Base-by-base conservation (phyloP, 495 filamentous ascomycete genomes). In the Cryomyces antarcticus region DNA sequence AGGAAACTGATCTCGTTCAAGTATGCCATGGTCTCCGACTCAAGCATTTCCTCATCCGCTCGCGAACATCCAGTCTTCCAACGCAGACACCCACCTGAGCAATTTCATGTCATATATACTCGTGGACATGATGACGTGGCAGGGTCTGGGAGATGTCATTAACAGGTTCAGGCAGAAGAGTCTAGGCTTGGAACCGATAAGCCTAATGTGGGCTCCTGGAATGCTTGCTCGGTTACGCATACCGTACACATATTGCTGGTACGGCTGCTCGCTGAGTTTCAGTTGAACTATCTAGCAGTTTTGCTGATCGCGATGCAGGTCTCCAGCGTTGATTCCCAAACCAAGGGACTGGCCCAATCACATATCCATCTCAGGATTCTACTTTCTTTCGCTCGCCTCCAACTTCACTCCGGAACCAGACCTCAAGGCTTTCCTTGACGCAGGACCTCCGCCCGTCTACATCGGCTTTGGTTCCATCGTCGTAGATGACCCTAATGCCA, bases 401-500 rank as follows among this genome's bases (percentile, higher is more conserved):
- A 52, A 58, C 5, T 78, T 71, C 52, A 68, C 53, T 0, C 74
- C 76, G 1, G 58, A 57, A 0, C 46, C 63, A 1, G 68, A 71
- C 4, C 55, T 81, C 12, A 55, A 53, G 0, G 56, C 52, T 0
- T 79, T 78, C 46, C 57, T 81, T 0, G 50, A 62, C 36, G 54
- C 52, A 9, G 75, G 74, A 2, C 63, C 70, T 5, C 54, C 65
- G 5, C 75, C 75, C 11, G 59, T 79, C 1, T 79, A 79, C 47
- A 73, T 81, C 33, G 77, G 77, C 9, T 81, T 81, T 48, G 77
- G 77, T 3, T 72, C 66, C 35, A 79, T 81, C 44, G 74, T 78
- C 0, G 64, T 78, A 9, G 72, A 78, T 30, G 64, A 78, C 44
- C 68, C 72, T 0, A 58, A 70, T 37, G 58, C 51, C 12, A 56